These are phyloP conservation scores for Hirsutella minnesotensis DNA, from an alignment of 2,329 filamentous ascomycete genomes.

Conservation along the genomic window DNA sequence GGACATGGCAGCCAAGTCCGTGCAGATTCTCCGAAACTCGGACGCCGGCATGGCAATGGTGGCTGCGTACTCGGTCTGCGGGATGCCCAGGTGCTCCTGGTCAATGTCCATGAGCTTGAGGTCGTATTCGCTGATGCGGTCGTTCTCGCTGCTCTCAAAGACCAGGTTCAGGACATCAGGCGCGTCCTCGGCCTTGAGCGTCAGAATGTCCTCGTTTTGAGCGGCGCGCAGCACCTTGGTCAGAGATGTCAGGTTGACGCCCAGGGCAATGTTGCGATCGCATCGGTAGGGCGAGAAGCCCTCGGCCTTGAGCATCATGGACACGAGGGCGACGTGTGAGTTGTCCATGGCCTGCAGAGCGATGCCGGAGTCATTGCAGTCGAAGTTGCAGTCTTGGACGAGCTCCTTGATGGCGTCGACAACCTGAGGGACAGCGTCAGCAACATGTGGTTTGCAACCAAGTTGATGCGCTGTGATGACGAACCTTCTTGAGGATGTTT, in stretches of 20 bases:
- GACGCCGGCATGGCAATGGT: conserved; percentile 77
- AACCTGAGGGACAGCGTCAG: conserved; percentile 42
- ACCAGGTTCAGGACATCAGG: conserved; percentile 91
- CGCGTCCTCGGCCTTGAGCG: conserved; percentile 92
- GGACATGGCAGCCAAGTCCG: conserved; percentile 81
- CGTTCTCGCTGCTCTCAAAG: conserved; percentile 81
- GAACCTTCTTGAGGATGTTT: conserved; percentile 84
- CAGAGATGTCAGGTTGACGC: conserved; percentile 90
- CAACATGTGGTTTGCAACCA: too few species aligned
- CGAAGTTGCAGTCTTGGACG: conserved; percentile 99
- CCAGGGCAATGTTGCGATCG: conserved; percentile 96
- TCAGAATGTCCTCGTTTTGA: conserved; percentile 88
- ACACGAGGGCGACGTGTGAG: conserved; percentile 96
- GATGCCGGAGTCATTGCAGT: conserved; percentile 99
- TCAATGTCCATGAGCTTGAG: conserved; percentile 99
- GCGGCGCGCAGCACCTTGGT: conserved; percentile 95
- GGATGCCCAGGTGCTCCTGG: conserved; percentile 97
- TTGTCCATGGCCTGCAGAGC: conserved; percentile 99
- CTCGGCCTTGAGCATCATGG: conserved; percentile 96
- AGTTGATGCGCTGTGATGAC: too few species aligned
- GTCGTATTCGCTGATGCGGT: conserved; percentile 96
- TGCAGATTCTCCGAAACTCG: conserved; percentile 92
- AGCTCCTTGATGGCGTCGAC: conserved; percentile 99
- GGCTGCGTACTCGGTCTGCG: conserved; percentile 95
- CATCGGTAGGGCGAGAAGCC: conserved; percentile 92